These are phyloP conservation scores for Pouteria glomerata DNA, from an alignment of 148 eudicot genomes.

Conservation along the genomic window DNA sequence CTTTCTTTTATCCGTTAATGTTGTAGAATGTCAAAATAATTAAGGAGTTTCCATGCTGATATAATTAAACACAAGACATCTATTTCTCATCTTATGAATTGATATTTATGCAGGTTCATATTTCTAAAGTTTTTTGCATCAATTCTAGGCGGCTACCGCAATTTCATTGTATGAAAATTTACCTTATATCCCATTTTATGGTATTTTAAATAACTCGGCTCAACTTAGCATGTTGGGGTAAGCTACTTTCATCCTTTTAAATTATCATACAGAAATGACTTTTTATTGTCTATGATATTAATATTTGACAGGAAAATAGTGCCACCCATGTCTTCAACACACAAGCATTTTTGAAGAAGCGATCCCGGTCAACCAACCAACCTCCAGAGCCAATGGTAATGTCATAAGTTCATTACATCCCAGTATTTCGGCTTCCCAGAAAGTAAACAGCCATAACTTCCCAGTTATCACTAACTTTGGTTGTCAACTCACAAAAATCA, in stretches of 20 bases:
- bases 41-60: neutral
- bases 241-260: too few species aligned
- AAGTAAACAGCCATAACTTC: too few species aligned
- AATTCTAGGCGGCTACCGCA: slow-evolving; percentile 89
- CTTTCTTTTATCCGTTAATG: neutral
- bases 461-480: neutral
- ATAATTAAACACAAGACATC: neutral
- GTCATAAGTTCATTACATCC: too few species aligned
- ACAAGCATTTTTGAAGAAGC: slow-evolving; percentile 97
- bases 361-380: slow-evolving; percentile 84
- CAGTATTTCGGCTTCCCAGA: too few species aligned
- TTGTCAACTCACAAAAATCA: neutral
- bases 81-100: slow-evolving; percentile 9
- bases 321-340: slow-evolving; percentile 83
- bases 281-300: slow-evolving; percentile 1
- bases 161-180: slow-evolving; percentile 67
- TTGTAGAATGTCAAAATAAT: neutral
- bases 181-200: slow-evolving; percentile 13
- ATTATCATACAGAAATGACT: neutral
- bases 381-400: slow-evolving; percentile 86
- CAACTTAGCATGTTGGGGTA: too few species aligned
- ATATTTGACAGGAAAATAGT: slow-evolving; percentile 73
- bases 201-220: neutral
- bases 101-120: slow-evolving; percentile 61
- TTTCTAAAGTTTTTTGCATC: slow-evolving; percentile 94